These are phyloP conservation scores for Trichosporon faecale DNA, from an alignment of 1,284 basidiomycete species.

Conservation along the genomic window DNA sequence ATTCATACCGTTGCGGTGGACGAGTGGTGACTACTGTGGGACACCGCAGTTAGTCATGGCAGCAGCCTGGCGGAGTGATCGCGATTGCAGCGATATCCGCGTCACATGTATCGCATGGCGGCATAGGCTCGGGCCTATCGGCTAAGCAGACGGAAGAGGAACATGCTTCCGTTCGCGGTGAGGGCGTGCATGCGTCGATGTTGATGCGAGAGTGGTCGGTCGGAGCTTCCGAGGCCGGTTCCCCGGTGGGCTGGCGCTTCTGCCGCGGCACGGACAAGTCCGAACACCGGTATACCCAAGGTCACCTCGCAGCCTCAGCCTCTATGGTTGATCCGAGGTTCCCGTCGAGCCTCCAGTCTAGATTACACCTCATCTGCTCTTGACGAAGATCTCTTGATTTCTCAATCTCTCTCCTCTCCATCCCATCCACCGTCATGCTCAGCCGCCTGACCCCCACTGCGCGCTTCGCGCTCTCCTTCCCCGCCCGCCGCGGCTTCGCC, in stretches of 20 bases:
- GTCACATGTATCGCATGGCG: background rate
- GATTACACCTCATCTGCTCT: background rate
- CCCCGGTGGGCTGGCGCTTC: background rate
- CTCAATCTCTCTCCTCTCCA: background rate
- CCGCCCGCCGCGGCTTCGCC: slow-evolving; percentile 18
- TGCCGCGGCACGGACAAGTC: slow-evolving; percentile 6
- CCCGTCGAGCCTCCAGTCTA: background rate
- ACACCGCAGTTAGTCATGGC: background rate
- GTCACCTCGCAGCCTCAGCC: background rate
- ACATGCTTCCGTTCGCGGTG: background rate
- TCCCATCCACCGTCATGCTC: background rate
- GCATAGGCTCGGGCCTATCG: background rate
- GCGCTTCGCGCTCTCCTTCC: slow-evolving; percentile 6
- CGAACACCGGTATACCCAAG: background rate
- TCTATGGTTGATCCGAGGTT: slow-evolving; percentile 3
- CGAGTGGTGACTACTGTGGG: background rate
- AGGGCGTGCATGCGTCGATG: background rate
- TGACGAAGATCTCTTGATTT: background rate
- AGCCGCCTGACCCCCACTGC: slow-evolving; percentile 2
- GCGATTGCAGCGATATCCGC: background rate
- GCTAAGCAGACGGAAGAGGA: background rate
- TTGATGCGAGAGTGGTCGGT: background rate
- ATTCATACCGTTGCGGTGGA: too few species aligned
- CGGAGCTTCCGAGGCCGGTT: slow-evolving; percentile 8
- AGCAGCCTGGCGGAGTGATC: background rate